These are phyloP conservation scores for Tetrastigma voinierianum DNA, from an alignment of 164 flowering plant genomes.

Conservation along the genomic window DNA sequence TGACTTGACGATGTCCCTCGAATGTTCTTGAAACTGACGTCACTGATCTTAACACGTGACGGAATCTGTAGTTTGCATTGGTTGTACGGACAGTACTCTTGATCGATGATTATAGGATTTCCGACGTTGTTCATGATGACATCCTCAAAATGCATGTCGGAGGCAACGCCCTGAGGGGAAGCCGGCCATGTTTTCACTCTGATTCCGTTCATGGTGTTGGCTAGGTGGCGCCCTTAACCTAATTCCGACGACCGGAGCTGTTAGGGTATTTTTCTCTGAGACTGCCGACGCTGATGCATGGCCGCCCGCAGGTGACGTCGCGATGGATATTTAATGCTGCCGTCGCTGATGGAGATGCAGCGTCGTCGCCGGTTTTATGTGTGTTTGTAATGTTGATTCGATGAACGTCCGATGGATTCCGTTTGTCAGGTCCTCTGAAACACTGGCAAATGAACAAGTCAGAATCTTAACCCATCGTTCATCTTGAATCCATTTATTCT, in stretches of 20 bases:
- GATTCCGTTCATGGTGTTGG: conserved; percentile 35
- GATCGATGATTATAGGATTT: conserved; percentile 41
- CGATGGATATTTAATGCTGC: conserved; percentile 17
- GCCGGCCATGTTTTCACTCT: conserved; percentile 42
- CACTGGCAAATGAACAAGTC: too few relatives aligned
- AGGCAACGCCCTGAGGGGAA: conserved; percentile 3
- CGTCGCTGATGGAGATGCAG: conserved; percentile 59
- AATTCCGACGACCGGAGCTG: conserved; percentile 24
- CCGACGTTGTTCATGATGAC: conserved; percentile 23
- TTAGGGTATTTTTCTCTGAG: conserved; percentile 38
- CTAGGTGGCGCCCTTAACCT: conserved; percentile 33
- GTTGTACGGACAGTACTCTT: conserved; percentile 29
- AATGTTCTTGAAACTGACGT: conserved; percentile 2
- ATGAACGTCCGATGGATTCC: conserved; percentile 59
- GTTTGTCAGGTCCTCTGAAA: conserved; percentile 52
- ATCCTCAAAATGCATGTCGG: conserved; percentile 13
- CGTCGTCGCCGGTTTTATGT: conserved; percentile 53
- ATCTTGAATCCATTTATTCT: too few relatives aligned
- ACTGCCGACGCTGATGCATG: conserved; percentile 61
- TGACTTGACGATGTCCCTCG: conserved; percentile 22
- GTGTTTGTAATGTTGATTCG: conserved; percentile 19
- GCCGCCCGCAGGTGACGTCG: conserved; percentile 48
- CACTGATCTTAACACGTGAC: conserved; percentile 14
- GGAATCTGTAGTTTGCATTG: conserved; percentile 5
- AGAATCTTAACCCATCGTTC: too few relatives aligned